These are phyloP conservation scores for Diatrype stigma DNA, from an alignment of 2,329 filamentous ascomycete genomes.

Conservation along the genomic window DNA sequence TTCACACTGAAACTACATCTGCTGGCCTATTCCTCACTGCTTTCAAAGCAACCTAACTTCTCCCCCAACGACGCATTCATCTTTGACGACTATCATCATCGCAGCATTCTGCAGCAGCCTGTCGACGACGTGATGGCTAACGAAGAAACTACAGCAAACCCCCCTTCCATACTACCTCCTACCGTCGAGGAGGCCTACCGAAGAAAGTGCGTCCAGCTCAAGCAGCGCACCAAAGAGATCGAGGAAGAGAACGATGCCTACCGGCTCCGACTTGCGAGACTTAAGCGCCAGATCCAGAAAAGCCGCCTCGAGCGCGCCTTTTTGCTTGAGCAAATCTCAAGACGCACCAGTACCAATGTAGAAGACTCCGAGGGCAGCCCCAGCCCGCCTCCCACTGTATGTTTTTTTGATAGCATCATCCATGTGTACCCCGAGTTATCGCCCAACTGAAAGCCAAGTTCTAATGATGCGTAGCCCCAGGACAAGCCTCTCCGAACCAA, in stretches of 20 bases:
- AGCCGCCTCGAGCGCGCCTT: constrained; percentile 82
- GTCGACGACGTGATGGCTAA: constrained; percentile 30
- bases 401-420: constrained; percentile 27
- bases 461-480: constrained; percentile 54
- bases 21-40: too few species aligned
- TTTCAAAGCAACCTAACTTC: too few species aligned
- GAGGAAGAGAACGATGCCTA: constrained; percentile 87
- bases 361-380: constrained; percentile 77
- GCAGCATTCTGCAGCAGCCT: background rate
- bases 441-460: constrained; percentile 10
- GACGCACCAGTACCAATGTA: constrained; percentile 69
- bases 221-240: constrained; percentile 85
- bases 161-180: constrained; percentile 67
- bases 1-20: too few species aligned
- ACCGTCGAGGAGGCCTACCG: constrained; percentile 96
- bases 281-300: constrained; percentile 85
- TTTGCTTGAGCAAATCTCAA: constrained; percentile 67
- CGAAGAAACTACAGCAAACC: constrained; percentile 38
- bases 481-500: constrained; percentile 75
- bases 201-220: constrained; percentile 91
- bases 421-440: background rate
- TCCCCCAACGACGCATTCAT: background rate
- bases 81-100: background rate
- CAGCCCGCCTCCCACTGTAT: constrained; percentile 73
- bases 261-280: constrained; percentile 70